Evolutionary conservation across 176 grass and related monocot genomes (phyloP).

Genomic region (Triticum urartu): DNA sequence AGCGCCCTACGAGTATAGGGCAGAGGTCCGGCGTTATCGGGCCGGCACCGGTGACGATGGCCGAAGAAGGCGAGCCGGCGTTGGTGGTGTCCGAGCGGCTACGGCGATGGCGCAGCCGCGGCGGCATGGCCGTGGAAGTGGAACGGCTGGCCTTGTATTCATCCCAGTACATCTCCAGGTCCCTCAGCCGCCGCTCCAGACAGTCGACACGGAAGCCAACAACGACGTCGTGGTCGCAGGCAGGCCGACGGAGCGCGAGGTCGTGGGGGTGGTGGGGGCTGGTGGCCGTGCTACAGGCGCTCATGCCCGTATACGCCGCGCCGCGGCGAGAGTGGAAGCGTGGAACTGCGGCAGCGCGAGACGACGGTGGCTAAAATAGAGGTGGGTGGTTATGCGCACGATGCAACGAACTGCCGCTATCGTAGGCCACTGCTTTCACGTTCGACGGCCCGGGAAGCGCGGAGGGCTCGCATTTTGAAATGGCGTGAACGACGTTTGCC

Average conservation of each 20-base stretch:
- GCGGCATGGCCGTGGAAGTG: background rate
- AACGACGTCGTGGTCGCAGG: background rate
- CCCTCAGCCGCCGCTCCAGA: conserved; percentile 11
- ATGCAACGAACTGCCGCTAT: background rate
- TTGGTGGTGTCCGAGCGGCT: conserved; percentile 14
- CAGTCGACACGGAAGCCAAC: background rate
- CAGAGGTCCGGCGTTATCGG: background rate
- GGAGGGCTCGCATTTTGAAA: background rate
- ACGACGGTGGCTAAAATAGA: conserved; percentile 8
- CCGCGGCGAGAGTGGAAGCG: background rate
- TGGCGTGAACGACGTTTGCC: background rate
- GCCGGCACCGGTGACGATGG: background rate
- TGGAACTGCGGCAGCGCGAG: no score
- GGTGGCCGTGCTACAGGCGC: conserved; percentile 29
- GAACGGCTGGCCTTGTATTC: conserved; percentile 12
- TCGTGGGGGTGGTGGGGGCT: background rate
- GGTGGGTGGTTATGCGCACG: background rate
- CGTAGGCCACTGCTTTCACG: background rate
- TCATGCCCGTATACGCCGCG: background rate
- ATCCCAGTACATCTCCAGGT: conserved; percentile 25
- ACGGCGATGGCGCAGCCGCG: conserved; percentile 6
- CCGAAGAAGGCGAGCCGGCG: conserved; percentile 6
- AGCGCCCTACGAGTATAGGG: background rate
- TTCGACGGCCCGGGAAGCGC: background rate
- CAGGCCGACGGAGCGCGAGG: background rate